Conservation (phyloP, 1,284 basidiomycete genomes). For the Bondarzewia mesenterica region DNA sequence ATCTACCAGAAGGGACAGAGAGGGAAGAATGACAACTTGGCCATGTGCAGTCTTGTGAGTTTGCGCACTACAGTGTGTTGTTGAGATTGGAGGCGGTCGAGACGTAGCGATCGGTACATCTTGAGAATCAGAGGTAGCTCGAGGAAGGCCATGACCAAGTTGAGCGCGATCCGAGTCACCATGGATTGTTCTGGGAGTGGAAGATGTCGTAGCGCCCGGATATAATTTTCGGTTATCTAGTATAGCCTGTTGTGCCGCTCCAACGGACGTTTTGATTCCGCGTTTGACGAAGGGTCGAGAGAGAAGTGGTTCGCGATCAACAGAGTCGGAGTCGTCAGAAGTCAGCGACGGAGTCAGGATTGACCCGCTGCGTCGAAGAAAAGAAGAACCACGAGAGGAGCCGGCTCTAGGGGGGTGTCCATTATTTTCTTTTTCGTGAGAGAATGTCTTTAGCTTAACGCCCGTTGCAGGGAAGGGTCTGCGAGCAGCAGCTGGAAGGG, state of each 20-base stretch:
- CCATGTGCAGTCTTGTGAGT: conserved; percentile 41
- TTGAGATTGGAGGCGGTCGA: conserved; percentile 28
- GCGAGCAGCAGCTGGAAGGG: not conserved
- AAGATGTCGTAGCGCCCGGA: not conserved
- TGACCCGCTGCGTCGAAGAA: not conserved
- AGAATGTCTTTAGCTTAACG: not conserved
- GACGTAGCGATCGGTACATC: conserved; percentile 13
- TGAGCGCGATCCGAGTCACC: not conserved
- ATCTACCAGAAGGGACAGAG: conserved; percentile 40
- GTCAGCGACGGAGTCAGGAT: not conserved
- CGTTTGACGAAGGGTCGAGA: not conserved
- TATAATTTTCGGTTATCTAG: not conserved
- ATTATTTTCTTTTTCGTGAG: not conserved
- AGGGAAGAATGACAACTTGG: conserved; percentile 40
- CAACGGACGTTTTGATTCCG: not conserved
- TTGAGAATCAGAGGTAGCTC: not conserved
- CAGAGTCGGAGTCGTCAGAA: not conserved
- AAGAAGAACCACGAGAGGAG: not conserved
- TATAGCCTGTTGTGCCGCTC: not conserved
- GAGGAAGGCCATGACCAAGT: not conserved
- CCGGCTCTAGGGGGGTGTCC: not conserved
- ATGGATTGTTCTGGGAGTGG: not conserved
- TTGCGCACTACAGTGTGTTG: conserved; percentile 29
- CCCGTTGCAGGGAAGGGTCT: not conserved
- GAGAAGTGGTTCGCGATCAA: not conserved